phyloP scores from a whole-genome alignment of 352 stramenopile species.

The Pythium aquatile region DNA sequence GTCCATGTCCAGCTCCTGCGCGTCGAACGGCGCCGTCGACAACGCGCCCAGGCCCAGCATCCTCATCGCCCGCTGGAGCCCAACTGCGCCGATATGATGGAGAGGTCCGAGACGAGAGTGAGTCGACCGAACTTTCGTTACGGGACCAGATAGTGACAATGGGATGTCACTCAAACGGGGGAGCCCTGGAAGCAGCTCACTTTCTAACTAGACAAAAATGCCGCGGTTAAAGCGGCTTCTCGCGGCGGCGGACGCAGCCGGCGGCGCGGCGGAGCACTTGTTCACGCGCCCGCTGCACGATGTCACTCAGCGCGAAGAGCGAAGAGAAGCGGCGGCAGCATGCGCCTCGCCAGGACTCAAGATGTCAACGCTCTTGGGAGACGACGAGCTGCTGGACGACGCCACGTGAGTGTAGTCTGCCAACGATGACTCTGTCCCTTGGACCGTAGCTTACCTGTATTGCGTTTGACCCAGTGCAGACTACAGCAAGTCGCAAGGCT shows the following conservation, averaged over 20 bases:
- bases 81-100: neutral
- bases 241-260: constrained; percentile 3
- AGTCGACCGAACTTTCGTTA: neutral
- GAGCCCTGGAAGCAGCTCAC: neutral
- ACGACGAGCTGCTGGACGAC: constrained; percentile 10
- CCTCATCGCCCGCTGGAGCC: neutral
- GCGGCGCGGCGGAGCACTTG: constrained; percentile 43
- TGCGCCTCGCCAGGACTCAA: constrained; percentile 34
- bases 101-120: neutral
- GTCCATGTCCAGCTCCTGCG: constrained; percentile 9
- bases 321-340: constrained; percentile 35
- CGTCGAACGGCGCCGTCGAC: constrained; percentile 11
- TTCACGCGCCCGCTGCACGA: constrained; percentile 54
- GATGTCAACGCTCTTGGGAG: constrained; percentile 33
- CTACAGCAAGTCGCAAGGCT: too few species aligned
- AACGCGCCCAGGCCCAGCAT: constrained; percentile 12
- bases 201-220: constrained; percentile 30
- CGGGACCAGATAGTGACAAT: neutral
- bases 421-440: too few species aligned
- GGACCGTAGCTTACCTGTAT: too few species aligned
- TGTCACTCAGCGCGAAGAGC: constrained; percentile 17
- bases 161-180: constrained; percentile 13
- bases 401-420: constrained; percentile 1
- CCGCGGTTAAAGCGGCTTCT: constrained; percentile 38
- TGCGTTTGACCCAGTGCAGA: too few species aligned